These are phyloP conservation scores for Ophiocordyceps polyrhachis-furcata DNA, from an alignment of 2,329 filamentous ascomycete genomes.

Conservation along the genomic window DNA sequence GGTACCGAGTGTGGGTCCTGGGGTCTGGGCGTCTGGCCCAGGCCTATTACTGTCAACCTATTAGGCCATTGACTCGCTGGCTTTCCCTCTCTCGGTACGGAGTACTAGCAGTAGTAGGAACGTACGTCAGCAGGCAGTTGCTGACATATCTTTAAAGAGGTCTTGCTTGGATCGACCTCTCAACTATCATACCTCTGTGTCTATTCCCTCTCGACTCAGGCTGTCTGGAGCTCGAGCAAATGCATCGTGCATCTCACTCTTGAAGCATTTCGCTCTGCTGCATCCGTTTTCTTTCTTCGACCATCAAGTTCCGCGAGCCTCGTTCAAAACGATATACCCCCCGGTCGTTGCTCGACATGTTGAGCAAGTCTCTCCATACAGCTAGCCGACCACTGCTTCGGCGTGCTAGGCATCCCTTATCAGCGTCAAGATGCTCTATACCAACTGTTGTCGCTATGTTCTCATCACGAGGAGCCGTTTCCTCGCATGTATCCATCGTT, in stretches of 20 bases:
- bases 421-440: conserved; percentile 21
- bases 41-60: no score
- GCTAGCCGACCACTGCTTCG: conserved; percentile 45
- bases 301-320: background rate
- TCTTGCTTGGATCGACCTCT: background rate
- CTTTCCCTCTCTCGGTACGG: no score
- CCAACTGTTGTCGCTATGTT: conserved; percentile 20
- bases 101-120: no score
- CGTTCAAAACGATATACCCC: background rate
- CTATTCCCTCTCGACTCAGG: background rate
- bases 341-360: conserved; percentile 35
- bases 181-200: background rate
- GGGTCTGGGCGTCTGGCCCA: no score
- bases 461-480: conserved; percentile 24
- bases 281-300: background rate
- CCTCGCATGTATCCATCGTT: conserved; percentile 19
- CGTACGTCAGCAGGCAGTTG: no score
- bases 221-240: background rate
- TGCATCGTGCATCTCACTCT: background rate
- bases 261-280: background rate
- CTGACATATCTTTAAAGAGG: background rate
- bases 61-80: no score
- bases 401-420: conserved; percentile 28
- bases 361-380: conserved; percentile 49
- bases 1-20: no score